Evolutionary conservation across 2,329 filamentous ascomycete genomes (phyloP).

Genomic region (Lachnellula arida): DNA sequence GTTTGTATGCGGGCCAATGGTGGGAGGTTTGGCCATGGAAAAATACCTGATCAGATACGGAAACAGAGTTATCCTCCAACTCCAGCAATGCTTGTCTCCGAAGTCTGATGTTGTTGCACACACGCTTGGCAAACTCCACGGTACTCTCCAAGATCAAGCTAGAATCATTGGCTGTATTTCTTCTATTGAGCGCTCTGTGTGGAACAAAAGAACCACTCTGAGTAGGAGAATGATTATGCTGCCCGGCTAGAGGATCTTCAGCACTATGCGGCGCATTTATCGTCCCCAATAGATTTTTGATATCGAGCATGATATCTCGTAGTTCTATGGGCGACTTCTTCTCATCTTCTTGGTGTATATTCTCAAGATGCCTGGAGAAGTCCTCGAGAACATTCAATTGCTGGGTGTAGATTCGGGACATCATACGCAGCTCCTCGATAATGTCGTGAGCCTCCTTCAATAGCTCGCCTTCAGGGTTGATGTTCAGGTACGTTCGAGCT

Average conservation of each 20-base stretch:
- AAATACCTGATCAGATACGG: slow-evolving; percentile 3
- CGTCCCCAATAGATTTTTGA: neutral
- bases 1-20: neutral
- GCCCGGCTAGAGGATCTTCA: neutral
- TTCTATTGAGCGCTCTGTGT: neutral
- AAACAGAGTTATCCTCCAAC: neutral
- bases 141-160: neutral
- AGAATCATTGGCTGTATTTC: neutral
- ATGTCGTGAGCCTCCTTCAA: slow-evolving; percentile 42
- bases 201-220: neutral
- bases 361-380: slow-evolving; percentile 1
- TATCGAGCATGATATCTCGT: slow-evolving; percentile 1
- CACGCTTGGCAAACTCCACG: neutral
- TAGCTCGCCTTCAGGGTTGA: slow-evolving; percentile 35
- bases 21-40: neutral
- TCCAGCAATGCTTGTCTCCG: neutral
- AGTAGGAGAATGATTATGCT: neutral
- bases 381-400: slow-evolving; percentile 20
- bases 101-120: neutral
- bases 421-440: slow-evolving; percentile 43
- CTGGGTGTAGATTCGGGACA: slow-evolving; percentile 35
- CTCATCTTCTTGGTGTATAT: neutral
- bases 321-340: neutral
- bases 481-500: slow-evolving; percentile 6
- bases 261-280: neutral